phyloP scores from a whole-genome alignment of 148 eudicot species.

The Camellia lanceoleosa region DNA sequence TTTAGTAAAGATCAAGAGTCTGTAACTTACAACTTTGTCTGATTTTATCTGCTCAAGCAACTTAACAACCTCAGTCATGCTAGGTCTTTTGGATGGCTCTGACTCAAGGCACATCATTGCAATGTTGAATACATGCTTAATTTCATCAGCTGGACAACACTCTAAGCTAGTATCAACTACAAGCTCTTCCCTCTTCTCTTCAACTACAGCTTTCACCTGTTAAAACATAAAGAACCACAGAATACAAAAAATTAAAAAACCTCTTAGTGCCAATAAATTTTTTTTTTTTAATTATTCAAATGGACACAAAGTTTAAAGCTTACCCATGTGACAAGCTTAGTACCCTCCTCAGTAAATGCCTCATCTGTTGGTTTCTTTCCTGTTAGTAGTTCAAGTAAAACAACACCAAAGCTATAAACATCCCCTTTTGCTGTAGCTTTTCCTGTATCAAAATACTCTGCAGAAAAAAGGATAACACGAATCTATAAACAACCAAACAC shows the following conservation, averaged over 20 bases:
- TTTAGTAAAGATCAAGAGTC: constrained; percentile 11
- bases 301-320: background rate
- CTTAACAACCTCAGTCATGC: constrained; percentile 68
- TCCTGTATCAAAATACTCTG: constrained; percentile 96
- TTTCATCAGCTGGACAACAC: constrained; percentile 47
- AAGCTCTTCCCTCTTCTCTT: constrained; percentile 64
- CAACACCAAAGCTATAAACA: constrained; percentile 94
- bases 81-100: constrained; percentile 67
- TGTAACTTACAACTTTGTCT: constrained; percentile 25
- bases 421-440: constrained; percentile 93
- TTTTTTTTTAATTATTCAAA: too few relatives aligned
- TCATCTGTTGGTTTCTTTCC: constrained; percentile 89
- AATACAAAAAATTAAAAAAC: background rate
- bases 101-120: constrained; percentile 79
- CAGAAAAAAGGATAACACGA: constrained; percentile 1
- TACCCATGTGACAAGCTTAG: constrained; percentile 94
- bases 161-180: constrained; percentile 64
- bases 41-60: constrained; percentile 59
- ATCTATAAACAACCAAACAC: background rate
- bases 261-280: background rate
- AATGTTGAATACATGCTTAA: constrained; percentile 49
- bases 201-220: constrained; percentile 79
- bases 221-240: constrained; percentile 13
- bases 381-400: constrained; percentile 80
- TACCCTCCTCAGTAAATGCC: constrained; percentile 81